phyloP scores from a whole-genome alignment of 2,329 filamentous ascomycete species.

The Calonectria montana region DNA sequence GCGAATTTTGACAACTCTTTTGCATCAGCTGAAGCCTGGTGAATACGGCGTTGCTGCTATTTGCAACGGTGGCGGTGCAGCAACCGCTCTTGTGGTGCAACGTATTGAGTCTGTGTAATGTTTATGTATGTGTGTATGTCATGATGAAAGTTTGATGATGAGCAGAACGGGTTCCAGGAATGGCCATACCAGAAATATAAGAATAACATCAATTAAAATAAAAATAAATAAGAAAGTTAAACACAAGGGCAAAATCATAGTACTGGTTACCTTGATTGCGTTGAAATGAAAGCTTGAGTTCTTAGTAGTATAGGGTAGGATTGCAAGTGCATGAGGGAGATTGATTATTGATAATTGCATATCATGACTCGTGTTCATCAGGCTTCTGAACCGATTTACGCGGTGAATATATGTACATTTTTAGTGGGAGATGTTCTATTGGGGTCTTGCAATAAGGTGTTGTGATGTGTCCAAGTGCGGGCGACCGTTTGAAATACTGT shows the following conservation, averaged over 20 bases:
- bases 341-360: not conserved
- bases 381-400: no score
- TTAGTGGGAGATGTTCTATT: no score
- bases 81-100: constrained; percentile 92
- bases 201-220: not conserved
- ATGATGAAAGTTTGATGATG: not conserved
- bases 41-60: constrained; percentile 97
- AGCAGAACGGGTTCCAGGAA: not conserved
- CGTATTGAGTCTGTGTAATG: constrained; percentile 71
- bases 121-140: not conserved
- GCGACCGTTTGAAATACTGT: no score
- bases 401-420: no score
- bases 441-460: no score
- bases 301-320: not conserved
- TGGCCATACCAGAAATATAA: not conserved
- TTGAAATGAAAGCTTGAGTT: not conserved
- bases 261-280: not conserved
- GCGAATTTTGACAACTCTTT: constrained; percentile 86
- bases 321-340: not conserved
- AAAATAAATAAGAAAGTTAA: not conserved
- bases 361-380: not conserved
- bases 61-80: constrained; percentile 95
- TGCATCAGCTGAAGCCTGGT: constrained; percentile 91
- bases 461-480: no score
- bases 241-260: not conserved